Conservation (phyloP, 441 rosid genomes). For the Aleurites moluccanus region DNA sequence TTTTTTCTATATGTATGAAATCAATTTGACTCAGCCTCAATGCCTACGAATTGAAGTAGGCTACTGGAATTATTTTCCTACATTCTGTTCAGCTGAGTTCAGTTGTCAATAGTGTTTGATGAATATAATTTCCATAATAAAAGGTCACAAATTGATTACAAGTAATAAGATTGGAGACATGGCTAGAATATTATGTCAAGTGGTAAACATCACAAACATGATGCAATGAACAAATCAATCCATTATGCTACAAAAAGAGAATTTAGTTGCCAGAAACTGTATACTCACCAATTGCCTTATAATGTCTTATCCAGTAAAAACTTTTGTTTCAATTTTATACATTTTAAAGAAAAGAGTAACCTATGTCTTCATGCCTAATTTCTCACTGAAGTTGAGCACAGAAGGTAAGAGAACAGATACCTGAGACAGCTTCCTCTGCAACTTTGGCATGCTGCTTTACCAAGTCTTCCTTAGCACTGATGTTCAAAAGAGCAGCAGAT, state of each 20-base stretch:
- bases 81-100: not conserved
- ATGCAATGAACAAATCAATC: not conserved
- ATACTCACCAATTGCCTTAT: not conserved
- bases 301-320: not conserved
- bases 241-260: not conserved
- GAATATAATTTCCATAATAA: not conserved
- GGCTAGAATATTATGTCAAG: not conserved
- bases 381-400: not conserved
- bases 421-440: constrained; percentile 95
- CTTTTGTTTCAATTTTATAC: not conserved
- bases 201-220: not conserved
- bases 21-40: not conserved
- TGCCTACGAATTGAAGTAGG: not conserved
- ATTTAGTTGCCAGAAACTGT: not conserved
- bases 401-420: constrained; percentile 27
- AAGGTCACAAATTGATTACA: not conserved
- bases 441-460: constrained; percentile 89
- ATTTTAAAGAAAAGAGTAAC: not conserved
- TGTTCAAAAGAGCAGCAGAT: constrained; percentile 69
- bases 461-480: constrained; percentile 73
- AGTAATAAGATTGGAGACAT: not conserved
- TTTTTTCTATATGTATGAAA: not conserved
- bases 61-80: not conserved
- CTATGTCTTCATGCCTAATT: not conserved
- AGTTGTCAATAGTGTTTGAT: not conserved